Evolutionary conservation across 2,329 filamentous ascomycete species (phyloP), one percentile per base, ranked within the genome.

Genomic region (Escovopsis sp.): DNA sequence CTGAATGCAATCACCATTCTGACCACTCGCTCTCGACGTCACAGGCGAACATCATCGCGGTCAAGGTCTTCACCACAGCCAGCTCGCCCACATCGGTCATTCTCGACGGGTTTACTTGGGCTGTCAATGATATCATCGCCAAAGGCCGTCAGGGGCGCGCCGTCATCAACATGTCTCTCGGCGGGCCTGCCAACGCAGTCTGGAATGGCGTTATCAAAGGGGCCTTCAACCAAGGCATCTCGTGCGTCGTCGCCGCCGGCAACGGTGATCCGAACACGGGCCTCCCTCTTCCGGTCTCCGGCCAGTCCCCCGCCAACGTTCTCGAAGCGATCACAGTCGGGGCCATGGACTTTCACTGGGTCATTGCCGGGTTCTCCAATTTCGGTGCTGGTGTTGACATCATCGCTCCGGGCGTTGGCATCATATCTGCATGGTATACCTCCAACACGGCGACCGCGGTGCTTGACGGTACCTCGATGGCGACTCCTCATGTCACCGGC

Each of bases 381-480:
- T 71, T 55, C 38, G 70, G 69, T 5, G 23, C 39, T 1, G 21
- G 44, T 11, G 55, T 73, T 33, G 65, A 72, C 42, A 48, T 73
- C 42, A 67, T 66, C 36, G 69, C 67, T 1, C 63, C 69, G 2
- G 68, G 68, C 9, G 54, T 58, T 4, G 41, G 43, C 30, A 51
- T 72, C 34, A 48, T 62, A 12, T 67, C 61, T 29, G 50, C 70
- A 2, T 71, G 60, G 58, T 61, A 59, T 35, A 55, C 58, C 21
- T 45, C 49, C 41, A 57, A 39, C 27, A 56, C 46, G 5, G 60
- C 66, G 17, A 64, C 50, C n/a, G 55, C 55, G 33, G 60, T 48
- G 19, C 60, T 73, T 45, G 66, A 61, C 12, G 75, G 74, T 25
- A 79, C 75, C 5, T 72, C 65, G 26, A 77, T 77, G 72, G 69